Base-by-base conservation (phyloP, 139 green algal species). In the Chlorella ohadii region DNA sequence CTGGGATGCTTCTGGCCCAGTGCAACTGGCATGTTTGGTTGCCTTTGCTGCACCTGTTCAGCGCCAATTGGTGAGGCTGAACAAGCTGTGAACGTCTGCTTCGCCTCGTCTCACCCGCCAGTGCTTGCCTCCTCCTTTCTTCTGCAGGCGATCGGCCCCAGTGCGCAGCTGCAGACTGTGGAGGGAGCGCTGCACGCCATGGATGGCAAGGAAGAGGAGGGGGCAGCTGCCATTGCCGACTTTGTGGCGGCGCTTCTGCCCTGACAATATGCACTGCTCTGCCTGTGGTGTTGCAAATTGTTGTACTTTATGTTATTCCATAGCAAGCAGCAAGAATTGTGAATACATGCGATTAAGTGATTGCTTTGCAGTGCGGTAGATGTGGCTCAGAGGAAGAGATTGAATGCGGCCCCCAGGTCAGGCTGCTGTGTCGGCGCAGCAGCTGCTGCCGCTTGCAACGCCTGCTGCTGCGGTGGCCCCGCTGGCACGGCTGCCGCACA, bases 141-240 rank as follows among this genome's bases (percentile, higher is more conserved):
- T 16, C 67, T 55, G 55, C 74, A 81, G 76, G 84, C 89, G 15
- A 90, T 92, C 7, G 84, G 82, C 11, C 25, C 28, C 15, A 74
- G 56, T 12, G 87, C 87, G 1, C 59, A 27, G 38, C 47, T 84
- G 22, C 22, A 34, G 0, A 74, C 89, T 9, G 84, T 93, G 31
- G 59, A 87, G 25, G 87, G 88, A 11, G 88, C 70, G 3, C 33
- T 16, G 12, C 90, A 93, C 78, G 67, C 81, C 0, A 51, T 91
- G 23, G 39, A 84, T 22, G 88, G 88, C 16, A 74, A 87, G 22
- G 89, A 86, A 72, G 34, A 88, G 34, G 82, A 92, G 56, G 84
- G 77, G 4, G 72, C 85, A 0, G 72, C 67, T 5, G 51, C 39
- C 0, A 81, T 92, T 17, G 38, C 64, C n/a, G 16, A 47, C 3